Percentiles rank a stretch among this genome's conserved stretches.
phyloP scores from a whole-genome alignment of 257 asterid genomes.

The Lithospermum erythrorhizon region DNA sequence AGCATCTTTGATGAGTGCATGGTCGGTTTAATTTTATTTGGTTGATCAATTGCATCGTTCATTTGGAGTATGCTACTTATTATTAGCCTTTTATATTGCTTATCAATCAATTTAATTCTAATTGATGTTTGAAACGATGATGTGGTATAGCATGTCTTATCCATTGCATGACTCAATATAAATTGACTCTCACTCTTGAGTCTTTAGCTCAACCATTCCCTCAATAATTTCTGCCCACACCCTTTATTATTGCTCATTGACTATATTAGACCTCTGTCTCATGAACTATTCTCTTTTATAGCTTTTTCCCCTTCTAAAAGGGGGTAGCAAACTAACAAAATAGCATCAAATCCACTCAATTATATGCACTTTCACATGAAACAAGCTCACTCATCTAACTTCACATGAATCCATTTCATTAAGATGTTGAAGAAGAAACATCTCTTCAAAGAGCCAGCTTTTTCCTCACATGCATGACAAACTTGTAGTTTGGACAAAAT shows the following conservation, averaged over 20 bases:
- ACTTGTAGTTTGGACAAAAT: constrained; percentile 5
- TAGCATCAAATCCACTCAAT: background rate
- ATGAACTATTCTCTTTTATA: background rate
- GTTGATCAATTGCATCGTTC: background rate
- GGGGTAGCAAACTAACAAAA: background rate
- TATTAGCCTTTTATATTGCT: background rate
- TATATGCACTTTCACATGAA: constrained; percentile 13
- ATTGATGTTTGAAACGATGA: too few species aligned
- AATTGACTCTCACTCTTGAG: background rate
- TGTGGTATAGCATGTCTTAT: background rate
- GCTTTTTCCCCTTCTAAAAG: too few species aligned
- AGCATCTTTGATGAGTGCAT: background rate
- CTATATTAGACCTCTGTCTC: background rate
- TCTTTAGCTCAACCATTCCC: constrained; percentile 3
- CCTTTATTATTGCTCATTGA: background rate
- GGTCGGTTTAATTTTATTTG: background rate
- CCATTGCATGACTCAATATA: constrained; percentile 1
- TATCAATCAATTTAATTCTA: too few species aligned
- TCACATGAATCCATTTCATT: constrained; percentile 17
- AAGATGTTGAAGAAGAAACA: constrained; percentile 4
- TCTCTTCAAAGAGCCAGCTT: constrained; percentile 1
- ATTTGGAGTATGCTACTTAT: background rate
- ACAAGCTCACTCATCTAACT: constrained; percentile 7
- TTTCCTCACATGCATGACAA: constrained; percentile 16
- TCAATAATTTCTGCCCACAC: background rate